Conservation (phyloP, 768 basidiomycete species). For the Termitomyces sp. region DNA sequence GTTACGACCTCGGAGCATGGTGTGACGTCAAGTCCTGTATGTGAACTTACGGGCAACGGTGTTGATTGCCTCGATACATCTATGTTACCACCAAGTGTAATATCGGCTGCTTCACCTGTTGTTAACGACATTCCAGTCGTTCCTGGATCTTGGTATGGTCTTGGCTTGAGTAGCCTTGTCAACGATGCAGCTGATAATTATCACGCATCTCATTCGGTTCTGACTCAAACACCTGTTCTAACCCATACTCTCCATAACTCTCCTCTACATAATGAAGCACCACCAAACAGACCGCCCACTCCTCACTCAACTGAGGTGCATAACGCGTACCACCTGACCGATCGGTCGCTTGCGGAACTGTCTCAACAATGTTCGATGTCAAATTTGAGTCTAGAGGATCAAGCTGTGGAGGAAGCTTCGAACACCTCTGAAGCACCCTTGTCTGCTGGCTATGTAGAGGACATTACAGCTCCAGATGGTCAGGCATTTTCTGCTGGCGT, state of each 20-base stretch:
- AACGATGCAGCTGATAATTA: background rate
- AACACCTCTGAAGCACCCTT: slow-evolving; percentile 16
- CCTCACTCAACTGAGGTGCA: slow-evolving; percentile 4
- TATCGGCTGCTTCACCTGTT: background rate
- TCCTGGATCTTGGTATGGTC: slow-evolving; percentile 8
- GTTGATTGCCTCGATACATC: background rate
- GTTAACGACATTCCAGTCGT: background rate
- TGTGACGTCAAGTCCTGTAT: background rate
- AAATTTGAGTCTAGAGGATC: slow-evolving; percentile 7
- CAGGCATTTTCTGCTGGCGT: slow-evolving; percentile 78
- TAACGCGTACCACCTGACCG: slow-evolving; percentile 9
- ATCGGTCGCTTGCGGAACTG: slow-evolving; percentile 24
- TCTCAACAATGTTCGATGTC: slow-evolving; percentile 2
- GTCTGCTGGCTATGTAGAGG: slow-evolving; percentile 53
- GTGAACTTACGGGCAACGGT: background rate
- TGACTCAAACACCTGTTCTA: background rate
- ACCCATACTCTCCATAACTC: slow-evolving; percentile 14
- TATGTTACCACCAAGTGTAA: background rate
- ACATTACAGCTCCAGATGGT: slow-evolving; percentile 70
- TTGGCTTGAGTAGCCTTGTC: slow-evolving; percentile 7
- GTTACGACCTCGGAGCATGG: background rate
- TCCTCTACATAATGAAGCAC: slow-evolving; percentile 23
- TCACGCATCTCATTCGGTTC: background rate
- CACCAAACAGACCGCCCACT: slow-evolving; percentile 18
- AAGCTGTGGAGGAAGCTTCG: background rate